Base-by-base conservation (phyloP, 805 yeast species). In the Candida khao-thaluensis region DNA sequence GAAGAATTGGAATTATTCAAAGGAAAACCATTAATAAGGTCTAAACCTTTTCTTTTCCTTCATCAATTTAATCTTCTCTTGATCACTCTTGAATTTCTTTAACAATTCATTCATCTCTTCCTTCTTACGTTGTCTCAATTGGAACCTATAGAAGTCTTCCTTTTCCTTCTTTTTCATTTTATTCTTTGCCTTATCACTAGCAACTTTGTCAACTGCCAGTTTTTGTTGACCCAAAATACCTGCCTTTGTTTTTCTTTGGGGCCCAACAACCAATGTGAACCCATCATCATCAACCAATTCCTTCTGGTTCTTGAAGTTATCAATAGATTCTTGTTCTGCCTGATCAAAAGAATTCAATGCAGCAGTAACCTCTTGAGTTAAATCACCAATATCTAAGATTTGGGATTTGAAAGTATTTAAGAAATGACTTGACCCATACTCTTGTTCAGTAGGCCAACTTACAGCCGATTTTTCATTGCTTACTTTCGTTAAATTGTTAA, bases 81-180 rank as follows among this genome's bases (percentile, higher is more conserved):
- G 97, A 62, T 93, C 99, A 45, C 80, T 81, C 60, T 86, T 88
- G 67, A 90, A 93, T 58, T 89, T 87, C 41, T 63, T 70, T 56
- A 93, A 71, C 56, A 93, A 69, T 39, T 86, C 89, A 57, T 87
- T 86, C 86, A 93, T 88, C 62, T 91, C 96, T 47, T 75, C 78
- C 71, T 93, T 93, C 75, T 90, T 91, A 55, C 79, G 77, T 60
- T 93, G 96, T 63, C 99, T 81, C 50, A 93, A 77, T 69, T 93
- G 99, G 78, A 90, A 93, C 53, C 96, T 75, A 71, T 93, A 93
- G 71, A 93, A 93, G 64, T 95, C 98, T 49, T 76, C 74, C 69
- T 90, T 87, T 53, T 86, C 90, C 56, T 81, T 81, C 61, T 75
- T 79, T 61, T 82, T 80, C 65, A 74, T 69, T 60, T 77, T 83